Evolutionary conservation across 139 green algal species (phyloP).

Genomic region (Tetraselmis striata): DNA sequence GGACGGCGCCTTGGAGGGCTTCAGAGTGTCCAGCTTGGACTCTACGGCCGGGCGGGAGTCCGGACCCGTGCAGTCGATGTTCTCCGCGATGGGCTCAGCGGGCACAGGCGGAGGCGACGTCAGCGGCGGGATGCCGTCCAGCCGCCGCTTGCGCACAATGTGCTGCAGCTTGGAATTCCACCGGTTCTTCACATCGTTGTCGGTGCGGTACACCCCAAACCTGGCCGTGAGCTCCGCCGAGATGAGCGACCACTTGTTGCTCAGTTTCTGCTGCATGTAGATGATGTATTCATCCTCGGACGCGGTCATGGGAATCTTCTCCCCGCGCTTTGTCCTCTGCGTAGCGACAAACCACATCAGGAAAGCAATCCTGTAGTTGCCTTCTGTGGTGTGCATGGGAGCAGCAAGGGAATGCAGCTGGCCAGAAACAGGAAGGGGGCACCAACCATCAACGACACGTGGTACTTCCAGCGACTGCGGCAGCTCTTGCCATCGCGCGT

Average conservation of each 20-base stretch:
- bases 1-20: not conserved
- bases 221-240: not conserved
- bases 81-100: not conserved
- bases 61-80: not conserved
- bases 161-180: not conserved
- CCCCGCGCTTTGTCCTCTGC: not conserved
- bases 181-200: not conserved
- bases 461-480: not conserved
- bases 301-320: not conserved
- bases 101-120: not conserved
- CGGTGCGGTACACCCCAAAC: not conserved
- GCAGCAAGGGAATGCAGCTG: not conserved
- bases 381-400: no score
- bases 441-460: not conserved
- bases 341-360: no score
- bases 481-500: not conserved
- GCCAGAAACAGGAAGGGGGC: not conserved
- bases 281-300: not conserved
- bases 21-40: not conserved
- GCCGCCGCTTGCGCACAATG: not conserved
- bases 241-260: not conserved
- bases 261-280: not conserved
- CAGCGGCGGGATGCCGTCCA: not conserved
- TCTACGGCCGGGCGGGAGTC: not conserved
- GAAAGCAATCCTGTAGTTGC: no score